Evolutionary conservation across 1,284 basidiomycete species (phyloP).

Genomic region (Stygiomarasmius scandens): DNA sequence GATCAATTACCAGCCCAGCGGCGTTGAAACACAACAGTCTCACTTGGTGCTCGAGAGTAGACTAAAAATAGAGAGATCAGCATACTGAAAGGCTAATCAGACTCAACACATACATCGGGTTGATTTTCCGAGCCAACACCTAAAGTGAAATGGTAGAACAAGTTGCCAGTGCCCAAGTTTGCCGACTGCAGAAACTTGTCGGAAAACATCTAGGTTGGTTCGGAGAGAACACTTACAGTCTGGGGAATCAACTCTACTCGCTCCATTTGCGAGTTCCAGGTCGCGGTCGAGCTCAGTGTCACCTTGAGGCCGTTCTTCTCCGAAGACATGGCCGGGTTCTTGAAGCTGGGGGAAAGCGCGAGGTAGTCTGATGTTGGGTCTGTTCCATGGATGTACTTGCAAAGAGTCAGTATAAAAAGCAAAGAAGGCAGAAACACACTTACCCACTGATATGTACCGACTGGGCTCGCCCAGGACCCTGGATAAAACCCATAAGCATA

Average conservation of each 20-base stretch:
- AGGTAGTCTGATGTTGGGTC: constrained; percentile 57
- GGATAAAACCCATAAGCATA: constrained; percentile 2
- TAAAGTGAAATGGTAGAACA: constrained; percentile 69
- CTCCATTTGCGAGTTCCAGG: constrained; percentile 53
- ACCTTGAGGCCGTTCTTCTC: constrained; percentile 58
- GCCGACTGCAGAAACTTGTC: constrained; percentile 28
- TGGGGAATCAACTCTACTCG: constrained; percentile 61
- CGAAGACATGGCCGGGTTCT: constrained; percentile 60
- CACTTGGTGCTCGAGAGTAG: constrained; percentile 59
- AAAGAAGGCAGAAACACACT: neutral
- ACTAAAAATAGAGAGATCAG: constrained; percentile 29
- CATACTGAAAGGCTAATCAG: neutral
- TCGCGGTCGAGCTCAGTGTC: constrained; percentile 55
- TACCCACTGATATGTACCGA: constrained; percentile 63
- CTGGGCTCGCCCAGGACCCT: constrained; percentile 64
- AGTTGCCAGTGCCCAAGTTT: constrained; percentile 60
- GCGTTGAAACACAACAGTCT: neutral
- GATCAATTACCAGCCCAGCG: neutral
- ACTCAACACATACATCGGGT: constrained; percentile 45
- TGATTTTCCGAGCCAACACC: constrained; percentile 50
- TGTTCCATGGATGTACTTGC: constrained; percentile 63
- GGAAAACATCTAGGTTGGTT: no score
- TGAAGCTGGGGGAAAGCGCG: constrained; percentile 52
- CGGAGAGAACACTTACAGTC: constrained; percentile 31
- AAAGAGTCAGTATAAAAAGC: neutral